A percentile compares a stretch with the other conserved stretches of the same genome.
Evolutionary conservation across 805 yeast species (phyloP).

Genomic region (Wickerhamomyces pijperi): DNA sequence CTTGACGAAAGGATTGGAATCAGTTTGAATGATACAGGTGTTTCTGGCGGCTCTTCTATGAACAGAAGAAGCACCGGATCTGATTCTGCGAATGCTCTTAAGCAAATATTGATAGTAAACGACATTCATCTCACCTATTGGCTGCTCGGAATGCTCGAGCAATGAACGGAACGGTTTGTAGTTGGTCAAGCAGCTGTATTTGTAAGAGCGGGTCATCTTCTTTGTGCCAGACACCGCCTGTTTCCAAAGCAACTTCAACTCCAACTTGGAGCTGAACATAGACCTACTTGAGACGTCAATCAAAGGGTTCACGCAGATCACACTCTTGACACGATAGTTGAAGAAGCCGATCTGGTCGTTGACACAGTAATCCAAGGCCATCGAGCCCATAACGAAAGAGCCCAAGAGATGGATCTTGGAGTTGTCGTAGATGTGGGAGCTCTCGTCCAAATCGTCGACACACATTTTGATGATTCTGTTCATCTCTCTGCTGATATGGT

Average conservation of each 20-base stretch:
- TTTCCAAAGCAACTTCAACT: constrained; percentile 4
- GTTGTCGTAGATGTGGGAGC: background rate
- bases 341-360: constrained; percentile 8
- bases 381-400: constrained; percentile 9
- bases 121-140: constrained; percentile 1
- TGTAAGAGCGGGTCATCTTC: background rate
- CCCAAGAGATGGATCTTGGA: constrained; percentile 10
- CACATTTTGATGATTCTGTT: constrained; percentile 11
- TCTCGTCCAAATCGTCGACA: constrained; percentile 9
- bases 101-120: background rate
- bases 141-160: constrained; percentile 1
- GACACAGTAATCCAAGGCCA: constrained; percentile 10
- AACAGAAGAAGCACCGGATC: too few relatives aligned
- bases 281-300: constrained; percentile 5
- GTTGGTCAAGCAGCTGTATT: constrained; percentile 6
- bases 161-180: too few relatives aligned
- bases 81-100: too few relatives aligned
- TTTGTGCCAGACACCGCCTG: constrained; percentile 1
- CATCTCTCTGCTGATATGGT: constrained; percentile 8
- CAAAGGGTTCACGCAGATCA: constrained; percentile 12
- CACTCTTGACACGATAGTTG: constrained; percentile 8
- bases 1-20: constrained; percentile 3
- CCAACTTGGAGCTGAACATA: constrained; percentile 3
- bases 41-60: background rate
- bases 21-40: background rate